These are phyloP conservation scores for Geotrichum bryndzae DNA, from an alignment of 1,139 yeast genomes.

Conservation along the genomic window DNA sequence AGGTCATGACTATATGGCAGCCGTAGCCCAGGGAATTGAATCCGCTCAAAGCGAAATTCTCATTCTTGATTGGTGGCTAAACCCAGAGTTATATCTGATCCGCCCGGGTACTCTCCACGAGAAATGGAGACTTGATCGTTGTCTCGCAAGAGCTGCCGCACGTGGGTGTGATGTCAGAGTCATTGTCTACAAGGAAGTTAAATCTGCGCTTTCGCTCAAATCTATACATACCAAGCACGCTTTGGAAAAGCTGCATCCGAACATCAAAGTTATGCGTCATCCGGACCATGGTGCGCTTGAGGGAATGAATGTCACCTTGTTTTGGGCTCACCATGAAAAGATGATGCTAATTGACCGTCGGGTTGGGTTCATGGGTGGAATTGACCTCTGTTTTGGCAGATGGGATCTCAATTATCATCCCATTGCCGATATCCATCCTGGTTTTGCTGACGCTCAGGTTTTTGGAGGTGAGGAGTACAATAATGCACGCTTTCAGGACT, in stretches of 20 bases:
- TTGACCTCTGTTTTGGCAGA: slow-evolving; percentile 58
- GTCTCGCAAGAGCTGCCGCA: slow-evolving; percentile 53
- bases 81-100: slow-evolving; percentile 55
- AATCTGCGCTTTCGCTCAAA: slow-evolving; percentile 54
- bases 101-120: slow-evolving; percentile 62
- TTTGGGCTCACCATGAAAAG: slow-evolving; percentile 67
- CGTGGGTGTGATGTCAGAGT: slow-evolving; percentile 59
- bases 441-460: slow-evolving; percentile 17
- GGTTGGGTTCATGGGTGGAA: slow-evolving; percentile 55
- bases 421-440: slow-evolving; percentile 18
- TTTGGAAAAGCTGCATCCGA: slow-evolving; percentile 49
- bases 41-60: slow-evolving; percentile 59
- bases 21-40: slow-evolving; percentile 55
- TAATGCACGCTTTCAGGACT: slow-evolving; percentile 18
- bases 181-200: slow-evolving; percentile 59
- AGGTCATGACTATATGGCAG: slow-evolving; percentile 39
- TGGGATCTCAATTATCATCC: slow-evolving; percentile 57
- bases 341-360: slow-evolving; percentile 52
- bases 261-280: slow-evolving; percentile 55
- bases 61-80: slow-evolving; percentile 64
- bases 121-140: slow-evolving; percentile 55
- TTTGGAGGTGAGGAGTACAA: slow-evolving; percentile 20
- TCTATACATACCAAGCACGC: slow-evolving; percentile 59
- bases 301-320: slow-evolving; percentile 39
- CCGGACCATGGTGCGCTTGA: slow-evolving; percentile 59